Conservation (phyloP, 164 flowering plant genomes). For the Aristolochia contorta region DNA sequence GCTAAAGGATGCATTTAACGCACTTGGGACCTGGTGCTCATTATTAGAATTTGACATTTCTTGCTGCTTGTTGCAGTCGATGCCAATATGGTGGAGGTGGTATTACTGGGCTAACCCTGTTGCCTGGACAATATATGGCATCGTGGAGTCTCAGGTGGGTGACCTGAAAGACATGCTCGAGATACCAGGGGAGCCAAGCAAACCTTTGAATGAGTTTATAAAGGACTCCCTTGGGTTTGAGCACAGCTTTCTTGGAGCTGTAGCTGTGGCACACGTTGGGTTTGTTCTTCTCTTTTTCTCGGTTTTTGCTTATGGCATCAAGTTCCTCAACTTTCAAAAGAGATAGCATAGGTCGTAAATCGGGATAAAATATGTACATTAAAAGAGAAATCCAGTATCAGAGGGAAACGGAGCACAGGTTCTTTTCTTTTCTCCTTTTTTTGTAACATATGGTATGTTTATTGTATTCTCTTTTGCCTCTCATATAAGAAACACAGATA, state of each 20-base stretch:
- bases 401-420: too few relatives aligned
- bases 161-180: constrained; percentile 13
- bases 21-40: neutral
- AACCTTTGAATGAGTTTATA: constrained; percentile 29
- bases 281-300: constrained; percentile 47
- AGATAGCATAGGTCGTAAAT: constrained; percentile 20
- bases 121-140: constrained; percentile 68
- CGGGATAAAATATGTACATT: too few relatives aligned
- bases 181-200: constrained; percentile 33
- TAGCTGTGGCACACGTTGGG: constrained; percentile 46
- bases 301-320: constrained; percentile 62
- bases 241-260: constrained; percentile 50
- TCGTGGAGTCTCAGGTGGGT: constrained; percentile 48
- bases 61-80: constrained; percentile 36
- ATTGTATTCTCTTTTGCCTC: too few relatives aligned
- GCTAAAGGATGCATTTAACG: neutral
- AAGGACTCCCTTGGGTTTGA: constrained; percentile 42
- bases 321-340: constrained; percentile 68
- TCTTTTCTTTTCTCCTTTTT: too few relatives aligned
- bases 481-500: too few relatives aligned
- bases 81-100: constrained; percentile 94
- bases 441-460: too few relatives aligned
- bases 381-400: too few relatives aligned
- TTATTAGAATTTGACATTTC: too few relatives aligned
- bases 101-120: constrained; percentile 79